Conservation (phyloP, 371 early-diverging fungal species). For the Sporodiniella umbellata region DNA sequence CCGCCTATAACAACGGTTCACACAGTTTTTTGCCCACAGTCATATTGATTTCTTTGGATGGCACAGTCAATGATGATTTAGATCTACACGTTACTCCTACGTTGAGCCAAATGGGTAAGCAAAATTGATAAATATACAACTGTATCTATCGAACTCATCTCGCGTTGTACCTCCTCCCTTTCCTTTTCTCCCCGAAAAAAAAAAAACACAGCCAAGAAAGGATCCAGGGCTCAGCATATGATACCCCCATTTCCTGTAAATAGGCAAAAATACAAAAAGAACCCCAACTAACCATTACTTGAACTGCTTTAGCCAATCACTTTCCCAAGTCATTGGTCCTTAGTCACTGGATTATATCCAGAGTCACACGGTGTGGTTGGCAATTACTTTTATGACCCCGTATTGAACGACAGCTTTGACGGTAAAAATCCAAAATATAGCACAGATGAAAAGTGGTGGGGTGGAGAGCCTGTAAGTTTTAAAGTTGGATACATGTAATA, state of each 20-base stretch:
- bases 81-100: conserved; percentile 71
- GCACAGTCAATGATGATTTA: conserved; percentile 83
- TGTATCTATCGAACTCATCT: background rate
- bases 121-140: background rate
- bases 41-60: conserved; percentile 89
- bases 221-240: conserved; percentile 64
- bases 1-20: conserved; percentile 60
- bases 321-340: conserved; percentile 93
- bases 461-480: conserved; percentile 80
- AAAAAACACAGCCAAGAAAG: conserved; percentile 50
- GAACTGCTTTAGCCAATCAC: conserved; percentile 64
- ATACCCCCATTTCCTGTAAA: conserved; percentile 73
- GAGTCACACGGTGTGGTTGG: conserved; percentile 90
- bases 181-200: too few species aligned
- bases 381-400: conserved; percentile 84
- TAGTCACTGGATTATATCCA: conserved; percentile 91
- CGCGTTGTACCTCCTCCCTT: too few species aligned
- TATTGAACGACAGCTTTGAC: conserved; percentile 72
- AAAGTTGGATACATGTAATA: too few species aligned
- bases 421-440: conserved; percentile 67
- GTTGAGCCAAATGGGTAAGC: conserved; percentile 57
- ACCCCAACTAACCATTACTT: too few species aligned
- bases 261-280: background rate
- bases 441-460: conserved; percentile 81
- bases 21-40: conserved; percentile 71